These are phyloP conservation scores for Globomyces sp. DNA, from an alignment of 371 early-diverging fungal genomes.

Conservation along the genomic window DNA sequence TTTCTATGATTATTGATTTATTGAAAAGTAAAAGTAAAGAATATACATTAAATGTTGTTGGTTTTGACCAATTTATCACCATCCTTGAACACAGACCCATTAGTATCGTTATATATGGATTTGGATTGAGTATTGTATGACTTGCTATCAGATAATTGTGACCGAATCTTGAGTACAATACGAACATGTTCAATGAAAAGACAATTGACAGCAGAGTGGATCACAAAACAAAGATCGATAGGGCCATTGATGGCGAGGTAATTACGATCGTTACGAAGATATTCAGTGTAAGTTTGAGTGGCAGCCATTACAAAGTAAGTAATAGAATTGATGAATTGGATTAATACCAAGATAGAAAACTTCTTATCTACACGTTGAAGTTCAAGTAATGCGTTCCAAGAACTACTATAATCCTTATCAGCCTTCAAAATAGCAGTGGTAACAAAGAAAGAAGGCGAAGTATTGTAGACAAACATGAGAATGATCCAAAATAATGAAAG, in stretches of 20 bases:
- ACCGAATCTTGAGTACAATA: neutral
- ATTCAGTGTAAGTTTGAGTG: neutral
- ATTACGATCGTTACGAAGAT: neutral
- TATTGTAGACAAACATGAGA: neutral
- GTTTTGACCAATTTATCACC: too few relatives aligned
- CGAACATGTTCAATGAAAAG: constrained; percentile 1
- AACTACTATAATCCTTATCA: neutral
- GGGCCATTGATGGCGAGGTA: neutral
- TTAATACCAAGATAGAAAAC: neutral
- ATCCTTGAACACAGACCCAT: too few relatives aligned
- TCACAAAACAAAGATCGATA: neutral
- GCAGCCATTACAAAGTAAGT: neutral
- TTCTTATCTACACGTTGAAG: neutral
- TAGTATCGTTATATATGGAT: too few relatives aligned
- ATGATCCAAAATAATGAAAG: neutral
- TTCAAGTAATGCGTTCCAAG: neutral
- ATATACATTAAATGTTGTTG: too few relatives aligned
- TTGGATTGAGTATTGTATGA: too few relatives aligned
- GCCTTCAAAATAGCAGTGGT: neutral
- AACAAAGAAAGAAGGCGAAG: neutral
- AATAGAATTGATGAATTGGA: neutral
- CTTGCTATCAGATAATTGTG: too few relatives aligned
- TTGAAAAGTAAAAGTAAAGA: too few relatives aligned
- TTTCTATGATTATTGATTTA: too few relatives aligned
- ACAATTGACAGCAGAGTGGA: neutral